Conservation (phyloP, 2,329 filamentous ascomycete genomes). For the Penicillium hesseltinei region DNA sequence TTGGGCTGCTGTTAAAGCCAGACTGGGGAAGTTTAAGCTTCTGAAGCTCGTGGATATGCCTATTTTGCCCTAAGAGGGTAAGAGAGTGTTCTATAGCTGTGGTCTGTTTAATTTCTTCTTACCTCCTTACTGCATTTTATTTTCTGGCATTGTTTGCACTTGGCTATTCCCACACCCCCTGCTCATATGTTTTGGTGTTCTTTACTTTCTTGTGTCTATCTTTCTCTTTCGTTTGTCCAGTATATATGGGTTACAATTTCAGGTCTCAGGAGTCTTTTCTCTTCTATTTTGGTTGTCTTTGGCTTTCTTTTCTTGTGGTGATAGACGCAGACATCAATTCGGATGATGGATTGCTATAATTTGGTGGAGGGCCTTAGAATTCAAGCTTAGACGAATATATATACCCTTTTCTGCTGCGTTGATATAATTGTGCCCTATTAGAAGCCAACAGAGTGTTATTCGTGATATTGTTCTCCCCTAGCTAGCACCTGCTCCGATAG, state of each 20-base stretch:
- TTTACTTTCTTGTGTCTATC: slow-evolving; percentile 13
- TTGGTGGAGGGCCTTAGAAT: background rate
- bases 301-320: background rate
- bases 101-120: background rate
- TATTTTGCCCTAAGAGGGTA: slow-evolving; percentile 24
- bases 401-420: background rate
- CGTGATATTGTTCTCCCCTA: no score
- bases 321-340: background rate
- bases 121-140: slow-evolving; percentile 6
- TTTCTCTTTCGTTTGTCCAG: slow-evolving; percentile 22
- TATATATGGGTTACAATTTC: slow-evolving; percentile 28
- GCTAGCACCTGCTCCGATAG: no score
- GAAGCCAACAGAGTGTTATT: background rate
- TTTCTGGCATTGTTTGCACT: background rate
- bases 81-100: background rate
- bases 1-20: slow-evolving; percentile 35
- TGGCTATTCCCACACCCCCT: background rate
- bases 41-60: slow-evolving; percentile 26
- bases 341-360: background rate
- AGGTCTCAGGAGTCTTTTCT: slow-evolving; percentile 12
- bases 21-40: slow-evolving; percentile 29
- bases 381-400: background rate
- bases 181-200: no score
- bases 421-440: background rate
- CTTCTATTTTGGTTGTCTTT: slow-evolving; percentile 7